phyloP scores from a whole-genome alignment of 345 rosid species.

The Geranium brycei region DNA sequence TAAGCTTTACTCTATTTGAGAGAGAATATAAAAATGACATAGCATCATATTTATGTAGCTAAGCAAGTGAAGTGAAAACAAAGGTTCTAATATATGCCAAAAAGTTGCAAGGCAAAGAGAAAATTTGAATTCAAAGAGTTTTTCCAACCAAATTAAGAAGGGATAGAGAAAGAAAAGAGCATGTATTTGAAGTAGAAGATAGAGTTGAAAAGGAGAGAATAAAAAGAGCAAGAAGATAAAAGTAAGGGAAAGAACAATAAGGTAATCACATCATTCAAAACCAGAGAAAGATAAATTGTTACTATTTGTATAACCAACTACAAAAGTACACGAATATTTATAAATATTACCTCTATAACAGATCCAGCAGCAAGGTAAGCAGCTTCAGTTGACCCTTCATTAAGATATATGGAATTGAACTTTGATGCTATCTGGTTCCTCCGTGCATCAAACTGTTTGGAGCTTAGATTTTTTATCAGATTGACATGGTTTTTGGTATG shows the following conservation, averaged over 20 bases:
- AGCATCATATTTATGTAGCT: background rate
- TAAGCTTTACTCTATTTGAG: background rate
- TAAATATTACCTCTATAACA: conserved; percentile 48
- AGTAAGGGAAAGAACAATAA: too few species aligned
- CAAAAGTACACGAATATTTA: too few species aligned
- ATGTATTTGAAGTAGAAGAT: too few species aligned
- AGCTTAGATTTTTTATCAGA: conserved; percentile 51
- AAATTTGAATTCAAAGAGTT: too few species aligned
- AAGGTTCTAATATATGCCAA: too few species aligned
- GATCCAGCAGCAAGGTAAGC: conserved; percentile 88
- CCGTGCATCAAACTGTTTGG: conserved; percentile 35
- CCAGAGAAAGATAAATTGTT: background rate
- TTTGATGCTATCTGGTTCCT: conserved; percentile 44
- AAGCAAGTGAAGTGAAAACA: too few species aligned
- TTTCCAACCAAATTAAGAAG: too few species aligned
- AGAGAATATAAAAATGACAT: background rate
- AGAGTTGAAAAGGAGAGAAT: too few species aligned
- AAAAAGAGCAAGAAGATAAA: too few species aligned
- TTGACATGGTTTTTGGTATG: conserved; percentile 57
- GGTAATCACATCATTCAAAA: background rate
- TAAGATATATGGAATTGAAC: conserved; percentile 65
- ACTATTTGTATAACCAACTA: background rate
- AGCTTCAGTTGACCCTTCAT: conserved; percentile 72
- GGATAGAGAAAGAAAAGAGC: too few species aligned
- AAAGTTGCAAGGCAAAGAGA: too few species aligned